Percentiles rank a stretch among this genome's conserved stretches.
phyloP scores from a whole-genome alignment of 805 yeast genomes.

The Ogataea pilisensis region DNA sequence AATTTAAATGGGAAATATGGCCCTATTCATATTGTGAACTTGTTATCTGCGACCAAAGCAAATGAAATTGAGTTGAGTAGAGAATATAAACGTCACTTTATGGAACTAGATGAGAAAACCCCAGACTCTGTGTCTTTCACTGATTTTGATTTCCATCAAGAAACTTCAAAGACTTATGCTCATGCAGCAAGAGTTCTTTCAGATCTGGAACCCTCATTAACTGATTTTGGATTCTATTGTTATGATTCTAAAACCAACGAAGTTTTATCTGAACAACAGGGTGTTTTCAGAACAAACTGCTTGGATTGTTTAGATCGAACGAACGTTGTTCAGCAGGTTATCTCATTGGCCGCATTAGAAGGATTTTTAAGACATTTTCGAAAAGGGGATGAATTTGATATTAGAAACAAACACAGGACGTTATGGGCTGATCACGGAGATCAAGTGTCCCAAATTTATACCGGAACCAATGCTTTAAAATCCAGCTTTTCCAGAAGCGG shows the following conservation, averaged over 20 bases:
- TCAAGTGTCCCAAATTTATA: slow-evolving; percentile 89
- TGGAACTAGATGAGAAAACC: slow-evolving; percentile 33
- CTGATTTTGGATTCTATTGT: slow-evolving; percentile 78
- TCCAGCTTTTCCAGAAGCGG: slow-evolving; percentile 94
- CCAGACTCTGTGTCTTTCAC: slow-evolving; percentile 53
- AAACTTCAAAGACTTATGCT: slow-evolving; percentile 85
- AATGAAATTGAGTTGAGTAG: slow-evolving; percentile 71
- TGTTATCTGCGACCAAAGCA: slow-evolving; percentile 67
- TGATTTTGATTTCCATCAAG: slow-evolving; percentile 90
- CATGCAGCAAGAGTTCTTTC: slow-evolving; percentile 72
- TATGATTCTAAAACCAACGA: slow-evolving; percentile 56
- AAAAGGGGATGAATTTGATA: slow-evolving; percentile 36
- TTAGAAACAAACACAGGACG: slow-evolving; percentile 71
- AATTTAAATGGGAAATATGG: slow-evolving; percentile 73
- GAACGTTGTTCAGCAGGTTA: slow-evolving; percentile 79
- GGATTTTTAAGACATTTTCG: slow-evolving; percentile 40
- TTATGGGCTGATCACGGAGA: slow-evolving; percentile 99
- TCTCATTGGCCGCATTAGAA: slow-evolving; percentile 69
- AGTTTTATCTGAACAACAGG: slow-evolving; percentile 72
- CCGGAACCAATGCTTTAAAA: slow-evolving; percentile 96
- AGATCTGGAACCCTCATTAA: slow-evolving; percentile 57
- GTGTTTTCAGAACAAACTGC: slow-evolving; percentile 91
- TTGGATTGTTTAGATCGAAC: slow-evolving; percentile 94
- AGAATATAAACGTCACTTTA: slow-evolving; percentile 60
- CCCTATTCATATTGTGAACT: slow-evolving; percentile 81